phyloP scores from a whole-genome alignment of 2,329 filamentous ascomycete genomes.

The Fusarium illudens region DNA sequence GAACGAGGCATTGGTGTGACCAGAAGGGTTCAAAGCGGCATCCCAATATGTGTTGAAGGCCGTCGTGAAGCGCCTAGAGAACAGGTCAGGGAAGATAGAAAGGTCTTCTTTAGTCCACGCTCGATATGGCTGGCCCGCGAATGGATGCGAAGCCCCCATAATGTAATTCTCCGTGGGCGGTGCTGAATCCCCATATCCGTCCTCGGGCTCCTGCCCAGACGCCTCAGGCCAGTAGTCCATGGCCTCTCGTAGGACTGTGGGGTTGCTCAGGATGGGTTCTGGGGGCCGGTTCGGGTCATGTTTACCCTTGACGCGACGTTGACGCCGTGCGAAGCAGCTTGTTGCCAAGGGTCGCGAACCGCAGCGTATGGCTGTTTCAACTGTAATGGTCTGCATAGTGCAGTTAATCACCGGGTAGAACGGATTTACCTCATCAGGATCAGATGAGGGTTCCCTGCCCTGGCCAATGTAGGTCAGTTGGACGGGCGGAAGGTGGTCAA shows the following conservation, averaged over 20 bases:
- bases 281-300: not conserved
- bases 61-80: not conserved
- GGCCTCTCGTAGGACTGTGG: not conserved
- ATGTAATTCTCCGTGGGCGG: not conserved
- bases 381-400: not conserved
- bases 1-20: not conserved
- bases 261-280: not conserved
- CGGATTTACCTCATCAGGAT: fast-evolving
- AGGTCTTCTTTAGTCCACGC: not conserved
- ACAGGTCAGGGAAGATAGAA: not conserved
- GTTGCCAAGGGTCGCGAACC: not conserved
- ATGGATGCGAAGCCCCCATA: not conserved
- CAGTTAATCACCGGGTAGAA: not conserved
- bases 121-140: not conserved
- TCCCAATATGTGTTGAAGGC: not conserved
- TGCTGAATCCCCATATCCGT: not conserved
- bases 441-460: not conserved
- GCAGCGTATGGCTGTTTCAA: not conserved
- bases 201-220: not conserved
- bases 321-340: not conserved
- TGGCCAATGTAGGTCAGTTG: not conserved
- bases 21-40: not conserved
- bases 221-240: not conserved
- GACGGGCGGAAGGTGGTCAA: not conserved
- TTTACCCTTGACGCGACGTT: not conserved